Percentiles rank a stretch among this genome's conserved stretches.
Conservation (phyloP, 1,284 basidiomycete genomes). For the Marasmius sp. region DNA sequence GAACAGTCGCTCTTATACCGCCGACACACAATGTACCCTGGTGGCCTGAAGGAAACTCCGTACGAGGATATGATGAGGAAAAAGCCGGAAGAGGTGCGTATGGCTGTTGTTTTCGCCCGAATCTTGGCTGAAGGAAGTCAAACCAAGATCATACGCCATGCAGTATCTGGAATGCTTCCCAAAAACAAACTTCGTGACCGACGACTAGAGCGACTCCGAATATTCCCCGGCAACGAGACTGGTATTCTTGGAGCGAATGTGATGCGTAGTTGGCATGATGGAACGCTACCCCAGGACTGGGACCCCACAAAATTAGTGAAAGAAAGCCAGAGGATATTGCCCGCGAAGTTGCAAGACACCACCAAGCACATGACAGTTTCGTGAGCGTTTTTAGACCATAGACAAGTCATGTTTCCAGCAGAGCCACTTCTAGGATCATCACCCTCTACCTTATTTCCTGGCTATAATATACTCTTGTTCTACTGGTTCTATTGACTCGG, state of each 20-base stretch:
- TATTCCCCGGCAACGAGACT: conserved; percentile 78
- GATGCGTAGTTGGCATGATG: conserved; percentile 75
- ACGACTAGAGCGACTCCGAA: conserved; percentile 80
- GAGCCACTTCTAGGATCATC: conserved; percentile 5
- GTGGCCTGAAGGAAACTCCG: conserved; percentile 88
- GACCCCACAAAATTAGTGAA: conserved; percentile 37
- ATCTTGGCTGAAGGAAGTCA: not conserved
- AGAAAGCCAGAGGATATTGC: conserved; percentile 21
- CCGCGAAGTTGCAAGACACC: conserved; percentile 7
- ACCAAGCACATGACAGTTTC: conserved; percentile 24
- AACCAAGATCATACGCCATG: conserved; percentile 86
- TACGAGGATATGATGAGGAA: conserved; percentile 81
- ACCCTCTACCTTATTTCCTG: too few relatives aligned
- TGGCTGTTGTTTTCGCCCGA: not conserved
- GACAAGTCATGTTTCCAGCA: conserved; percentile 14
- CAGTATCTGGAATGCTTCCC: conserved; percentile 94
- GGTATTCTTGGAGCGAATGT: conserved; percentile 70
- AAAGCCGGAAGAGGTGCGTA: conserved; percentile 88
- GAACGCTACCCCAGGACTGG: conserved; percentile 54
- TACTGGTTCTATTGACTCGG: too few relatives aligned
- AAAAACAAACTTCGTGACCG: conserved; percentile 92
- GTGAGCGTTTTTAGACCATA: conserved; percentile 32
- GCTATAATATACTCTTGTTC: too few relatives aligned
- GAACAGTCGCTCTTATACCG: conserved; percentile 86
- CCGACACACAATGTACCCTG: conserved; percentile 92